A percentile compares a stretch with the other conserved stretches of the same genome.
phyloP scores from a whole-genome alignment of 169 alveolate species.

The Eimeria sp. region DNA sequence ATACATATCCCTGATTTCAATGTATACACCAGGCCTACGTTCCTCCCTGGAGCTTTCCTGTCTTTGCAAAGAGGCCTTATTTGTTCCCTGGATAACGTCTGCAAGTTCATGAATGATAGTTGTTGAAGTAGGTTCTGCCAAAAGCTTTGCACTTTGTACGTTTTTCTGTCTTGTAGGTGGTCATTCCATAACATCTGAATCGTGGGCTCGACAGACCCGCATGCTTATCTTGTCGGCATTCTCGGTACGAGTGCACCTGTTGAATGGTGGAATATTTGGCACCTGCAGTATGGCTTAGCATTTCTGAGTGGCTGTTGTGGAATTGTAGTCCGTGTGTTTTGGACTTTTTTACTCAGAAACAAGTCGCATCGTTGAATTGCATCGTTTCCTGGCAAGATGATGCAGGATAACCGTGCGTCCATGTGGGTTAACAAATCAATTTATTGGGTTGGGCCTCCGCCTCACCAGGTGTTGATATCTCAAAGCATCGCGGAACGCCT shows the following conservation, averaged over 20 bases:
- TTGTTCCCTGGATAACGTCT: not conserved
- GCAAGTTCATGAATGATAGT: not conserved
- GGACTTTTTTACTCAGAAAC: not conserved
- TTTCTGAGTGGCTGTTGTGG: not conserved
- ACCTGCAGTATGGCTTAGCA: not conserved
- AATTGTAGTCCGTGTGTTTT: not conserved
- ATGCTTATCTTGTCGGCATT: not conserved
- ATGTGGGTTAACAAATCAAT: slow-evolving; percentile 5
- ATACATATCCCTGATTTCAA: no score
- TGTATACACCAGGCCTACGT: no score
- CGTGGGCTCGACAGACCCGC: not conserved
- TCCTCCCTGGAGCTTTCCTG: no score
- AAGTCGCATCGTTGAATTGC: not conserved
- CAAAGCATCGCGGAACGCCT: not conserved
- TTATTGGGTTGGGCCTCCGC: slow-evolving; percentile 33
- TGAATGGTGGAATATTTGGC: not conserved
- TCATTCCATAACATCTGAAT: not conserved
- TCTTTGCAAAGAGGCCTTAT: not conserved
- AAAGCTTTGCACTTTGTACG: not conserved
- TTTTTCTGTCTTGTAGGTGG: not conserved
- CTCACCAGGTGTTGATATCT: slow-evolving; percentile 15
- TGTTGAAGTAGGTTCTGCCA: not conserved
- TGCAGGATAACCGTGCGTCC: slow-evolving; percentile 19
- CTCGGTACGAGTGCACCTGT: not conserved
- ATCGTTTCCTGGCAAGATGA: not conserved